Conservation (phyloP, 257 asterid genomes). For the Petunia axillaris region DNA sequence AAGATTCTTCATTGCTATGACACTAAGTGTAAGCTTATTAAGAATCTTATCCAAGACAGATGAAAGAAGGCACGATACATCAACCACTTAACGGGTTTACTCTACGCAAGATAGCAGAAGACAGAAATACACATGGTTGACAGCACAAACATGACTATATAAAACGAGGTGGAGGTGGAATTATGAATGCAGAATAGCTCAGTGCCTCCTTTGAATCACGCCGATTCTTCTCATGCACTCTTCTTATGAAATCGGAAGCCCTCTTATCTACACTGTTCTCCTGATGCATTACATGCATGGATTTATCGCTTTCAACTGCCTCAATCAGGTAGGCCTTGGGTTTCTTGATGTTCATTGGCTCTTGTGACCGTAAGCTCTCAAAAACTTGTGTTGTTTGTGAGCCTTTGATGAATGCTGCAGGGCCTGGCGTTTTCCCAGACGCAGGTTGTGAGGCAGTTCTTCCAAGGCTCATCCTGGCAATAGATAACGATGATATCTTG, state of each 20-base stretch:
- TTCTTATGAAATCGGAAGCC: conserved; percentile 35
- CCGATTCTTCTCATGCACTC: conserved; percentile 36
- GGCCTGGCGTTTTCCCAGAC: background rate
- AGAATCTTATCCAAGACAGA: conserved; percentile 14
- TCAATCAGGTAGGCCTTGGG: conserved; percentile 23
- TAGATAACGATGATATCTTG: conserved; percentile 28
- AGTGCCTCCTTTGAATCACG: conserved; percentile 22
- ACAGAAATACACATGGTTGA: background rate
- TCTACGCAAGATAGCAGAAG: background rate
- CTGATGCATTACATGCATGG: conserved; percentile 2
- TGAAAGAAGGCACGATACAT: background rate
- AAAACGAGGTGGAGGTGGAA: conserved; percentile 26
- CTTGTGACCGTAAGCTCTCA: conserved; percentile 25
- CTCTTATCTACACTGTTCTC: conserved; percentile 26
- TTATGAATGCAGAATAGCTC: conserved; percentile 8
- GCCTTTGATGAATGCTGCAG: conserved; percentile 14
- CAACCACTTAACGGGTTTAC: background rate
- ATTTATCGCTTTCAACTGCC: conserved; percentile 1
- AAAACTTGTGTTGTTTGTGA: conserved; percentile 13
- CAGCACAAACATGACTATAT: conserved; percentile 8
- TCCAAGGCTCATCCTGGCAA: conserved; percentile 27
- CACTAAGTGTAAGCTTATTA: conserved; percentile 10
- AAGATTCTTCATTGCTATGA: background rate
- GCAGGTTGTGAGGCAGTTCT: background rate
- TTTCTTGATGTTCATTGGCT: conserved; percentile 23